Evolutionary conservation across 441 rosid genomes (phyloP).

Genomic region (Syzygium syzygioides): DNA sequence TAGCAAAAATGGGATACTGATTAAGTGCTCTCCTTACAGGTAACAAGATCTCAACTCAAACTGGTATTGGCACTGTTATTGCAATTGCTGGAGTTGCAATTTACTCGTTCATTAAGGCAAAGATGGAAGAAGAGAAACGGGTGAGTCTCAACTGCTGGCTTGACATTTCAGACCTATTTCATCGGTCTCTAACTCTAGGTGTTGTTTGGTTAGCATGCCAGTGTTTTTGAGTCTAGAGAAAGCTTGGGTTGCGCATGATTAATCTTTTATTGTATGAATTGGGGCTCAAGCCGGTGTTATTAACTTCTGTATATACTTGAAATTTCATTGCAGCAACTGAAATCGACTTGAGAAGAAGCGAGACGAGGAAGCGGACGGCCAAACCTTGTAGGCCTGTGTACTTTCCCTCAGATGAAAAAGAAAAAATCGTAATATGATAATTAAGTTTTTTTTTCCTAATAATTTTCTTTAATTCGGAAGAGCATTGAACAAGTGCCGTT

Average conservation of each 20-base stretch:
- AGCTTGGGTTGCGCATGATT: not conserved
- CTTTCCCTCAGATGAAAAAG: constrained; percentile 16
- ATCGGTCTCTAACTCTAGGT: not conserved
- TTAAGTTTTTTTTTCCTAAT: constrained; percentile 17
- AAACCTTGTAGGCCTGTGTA: not conserved
- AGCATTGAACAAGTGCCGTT: constrained; percentile 9
- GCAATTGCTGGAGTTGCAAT: constrained; percentile 89
- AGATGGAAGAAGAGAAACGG: constrained; percentile 85
- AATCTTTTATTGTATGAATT: not conserved
- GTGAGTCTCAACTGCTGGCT: constrained; percentile 23
- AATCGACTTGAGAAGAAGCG: constrained; percentile 30
- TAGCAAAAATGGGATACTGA: not conserved
- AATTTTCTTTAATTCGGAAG: constrained; percentile 22
- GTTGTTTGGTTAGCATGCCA: not conserved
- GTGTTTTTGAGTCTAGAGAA: not conserved
- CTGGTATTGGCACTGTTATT: constrained; percentile 76
- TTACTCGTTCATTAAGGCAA: constrained; percentile 82
- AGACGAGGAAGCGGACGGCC: not conserved
- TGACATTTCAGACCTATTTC: not conserved
- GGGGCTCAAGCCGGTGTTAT: not conserved
- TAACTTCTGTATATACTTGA: not conserved
- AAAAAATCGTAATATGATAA: not conserved
- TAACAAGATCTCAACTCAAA: constrained; percentile 83
- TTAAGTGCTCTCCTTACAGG: constrained; percentile 30
- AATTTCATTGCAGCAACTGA: constrained; percentile 38